These are phyloP conservation scores for Sergeia podlipaevii DNA, from an alignment of 208 protist species.

Conservation along the genomic window DNA sequence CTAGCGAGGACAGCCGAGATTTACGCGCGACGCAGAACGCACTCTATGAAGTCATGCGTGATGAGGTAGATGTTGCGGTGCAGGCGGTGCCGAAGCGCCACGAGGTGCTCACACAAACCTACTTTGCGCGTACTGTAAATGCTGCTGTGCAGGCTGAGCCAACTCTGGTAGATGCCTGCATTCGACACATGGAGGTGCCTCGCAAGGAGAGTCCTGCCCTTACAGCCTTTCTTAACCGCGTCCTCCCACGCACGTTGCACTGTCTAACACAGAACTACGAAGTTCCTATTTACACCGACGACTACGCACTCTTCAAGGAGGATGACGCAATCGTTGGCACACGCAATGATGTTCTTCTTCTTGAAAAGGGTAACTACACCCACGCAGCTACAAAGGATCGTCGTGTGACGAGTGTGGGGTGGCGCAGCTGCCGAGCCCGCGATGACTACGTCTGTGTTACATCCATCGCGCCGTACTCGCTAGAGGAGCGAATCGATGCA, in stretches of 20 bases:
- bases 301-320: conserved; percentile 80
- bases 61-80: conserved; percentile 76
- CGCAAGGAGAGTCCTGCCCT: conserved; percentile 54
- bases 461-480: conserved; percentile 45
- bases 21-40: conserved; percentile 57
- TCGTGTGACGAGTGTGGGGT: conserved; percentile 69
- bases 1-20: conserved; percentile 85
- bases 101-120: conserved; percentile 51
- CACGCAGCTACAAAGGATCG: conserved; percentile 80
- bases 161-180: conserved; percentile 76
- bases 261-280: conserved; percentile 81
- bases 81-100: conserved; percentile 57
- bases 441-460: conserved; percentile 83
- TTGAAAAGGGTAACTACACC: conserved; percentile 86
- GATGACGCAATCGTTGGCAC: conserved; percentile 84
- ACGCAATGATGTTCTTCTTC: conserved; percentile 70
- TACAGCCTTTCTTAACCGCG: conserved; percentile 64
- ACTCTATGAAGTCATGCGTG: conserved; percentile 54
- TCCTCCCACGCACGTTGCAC: conserved; percentile 78
- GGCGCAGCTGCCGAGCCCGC: conserved; percentile 57
- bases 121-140: conserved; percentile 74
- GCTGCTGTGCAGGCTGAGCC: conserved; percentile 77
- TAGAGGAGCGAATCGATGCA: conserved; percentile 72
- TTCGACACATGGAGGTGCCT: conserved; percentile 48
- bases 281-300: conserved; percentile 86